A percentile compares a stretch with the other conserved stretches of the same genome.
These are phyloP conservation scores for Suillus brevipes DNA, from an alignment of 768 basidiomycete species.

Conservation along the genomic window DNA sequence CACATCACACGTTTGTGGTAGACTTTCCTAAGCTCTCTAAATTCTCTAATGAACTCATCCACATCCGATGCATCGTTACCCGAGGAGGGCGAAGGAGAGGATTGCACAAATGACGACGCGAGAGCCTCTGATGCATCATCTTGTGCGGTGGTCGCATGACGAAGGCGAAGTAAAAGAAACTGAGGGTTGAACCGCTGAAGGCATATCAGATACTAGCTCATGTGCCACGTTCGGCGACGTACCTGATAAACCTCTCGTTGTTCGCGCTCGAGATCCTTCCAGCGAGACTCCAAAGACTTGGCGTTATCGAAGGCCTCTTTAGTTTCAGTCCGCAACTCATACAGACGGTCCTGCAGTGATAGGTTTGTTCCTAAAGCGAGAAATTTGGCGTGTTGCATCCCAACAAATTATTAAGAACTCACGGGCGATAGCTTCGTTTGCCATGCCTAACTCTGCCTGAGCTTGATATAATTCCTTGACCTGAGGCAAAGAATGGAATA, in stretches of 20 bases:
- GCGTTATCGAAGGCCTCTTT: slow-evolving; percentile 88
- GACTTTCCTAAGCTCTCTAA: slow-evolving; percentile 82
- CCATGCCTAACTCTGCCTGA: slow-evolving; percentile 75
- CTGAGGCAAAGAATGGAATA: slow-evolving; percentile 74
- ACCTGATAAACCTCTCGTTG: slow-evolving; percentile 91
- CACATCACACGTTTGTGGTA: slow-evolving; percentile 94
- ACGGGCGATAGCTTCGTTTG: slow-evolving; percentile 89
- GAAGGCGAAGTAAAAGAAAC: slow-evolving; percentile 84
- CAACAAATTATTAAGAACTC: slow-evolving; percentile 33
- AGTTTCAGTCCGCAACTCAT: slow-evolving; percentile 76
- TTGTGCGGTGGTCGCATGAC: slow-evolving; percentile 86
- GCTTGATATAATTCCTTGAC: slow-evolving; percentile 76
- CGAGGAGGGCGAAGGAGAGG: slow-evolving; percentile 37
- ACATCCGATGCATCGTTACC: slow-evolving; percentile 47
- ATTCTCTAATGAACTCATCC: slow-evolving; percentile 86
- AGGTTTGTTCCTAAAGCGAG: slow-evolving; percentile 64
- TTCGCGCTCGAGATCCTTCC: slow-evolving; percentile 86
- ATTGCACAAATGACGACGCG: slow-evolving; percentile 80
- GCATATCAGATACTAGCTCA: slow-evolving; percentile 12
- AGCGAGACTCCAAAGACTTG: slow-evolving; percentile 73
- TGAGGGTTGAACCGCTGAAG: slow-evolving; percentile 80
- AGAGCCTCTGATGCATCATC: slow-evolving; percentile 87
- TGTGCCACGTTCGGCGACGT: slow-evolving; percentile 14
- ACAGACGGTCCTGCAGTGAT: slow-evolving; percentile 71
- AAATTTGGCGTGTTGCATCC: slow-evolving; percentile 12